Evolutionary conservation across 306 rosid genomes (phyloP).

Genomic region (Datisca glomerata): DNA sequence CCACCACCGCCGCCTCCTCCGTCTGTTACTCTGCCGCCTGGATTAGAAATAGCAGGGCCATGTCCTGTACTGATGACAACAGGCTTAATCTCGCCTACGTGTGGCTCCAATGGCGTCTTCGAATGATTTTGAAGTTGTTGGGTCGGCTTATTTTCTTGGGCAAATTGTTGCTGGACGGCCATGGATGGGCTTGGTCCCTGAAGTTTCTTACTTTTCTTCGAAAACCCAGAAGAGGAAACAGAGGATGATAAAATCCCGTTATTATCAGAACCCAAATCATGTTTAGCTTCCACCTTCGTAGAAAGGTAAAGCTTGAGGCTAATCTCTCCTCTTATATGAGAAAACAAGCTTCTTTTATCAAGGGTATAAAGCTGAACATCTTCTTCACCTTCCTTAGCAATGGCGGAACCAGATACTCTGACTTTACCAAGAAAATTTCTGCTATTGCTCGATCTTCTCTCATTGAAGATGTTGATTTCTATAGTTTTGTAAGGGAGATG

Average conservation of each 20-base stretch:
- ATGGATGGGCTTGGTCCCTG: conserved; percentile 22
- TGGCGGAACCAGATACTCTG: conserved; percentile 38
- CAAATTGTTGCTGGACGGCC: conserved; percentile 20
- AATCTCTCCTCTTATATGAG: conserved; percentile 50
- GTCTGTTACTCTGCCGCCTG: conserved; percentile 5
- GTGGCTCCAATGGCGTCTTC: conserved; percentile 28
- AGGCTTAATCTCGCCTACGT: conserved; percentile 27
- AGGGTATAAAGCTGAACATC: conserved; percentile 27
- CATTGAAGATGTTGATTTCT: conserved; percentile 45
- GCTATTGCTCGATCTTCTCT: conserved; percentile 33
- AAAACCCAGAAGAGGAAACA: conserved; percentile 19
- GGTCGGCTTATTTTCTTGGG: conserved; percentile 17
- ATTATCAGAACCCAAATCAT: too few relatives aligned
- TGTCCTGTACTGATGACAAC: conserved; percentile 23
- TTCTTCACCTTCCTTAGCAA: conserved; percentile 35
- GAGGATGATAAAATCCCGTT: too few relatives aligned
- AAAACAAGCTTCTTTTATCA: conserved; percentile 47
- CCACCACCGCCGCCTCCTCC: conserved; percentile 11
- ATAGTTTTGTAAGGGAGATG: conserved; percentile 50
- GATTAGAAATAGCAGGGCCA: conserved; percentile 14
- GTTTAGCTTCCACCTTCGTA: too few relatives aligned
- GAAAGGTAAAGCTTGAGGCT: conserved; percentile 42
- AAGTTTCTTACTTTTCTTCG: conserved; percentile 33
- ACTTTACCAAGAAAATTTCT: conserved; percentile 50
- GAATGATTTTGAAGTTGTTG: conserved; percentile 21